These are phyloP conservation scores for Chaetomium fimeti DNA, from an alignment of 495 filamentous ascomycete genomes.

Conservation along the genomic window DNA sequence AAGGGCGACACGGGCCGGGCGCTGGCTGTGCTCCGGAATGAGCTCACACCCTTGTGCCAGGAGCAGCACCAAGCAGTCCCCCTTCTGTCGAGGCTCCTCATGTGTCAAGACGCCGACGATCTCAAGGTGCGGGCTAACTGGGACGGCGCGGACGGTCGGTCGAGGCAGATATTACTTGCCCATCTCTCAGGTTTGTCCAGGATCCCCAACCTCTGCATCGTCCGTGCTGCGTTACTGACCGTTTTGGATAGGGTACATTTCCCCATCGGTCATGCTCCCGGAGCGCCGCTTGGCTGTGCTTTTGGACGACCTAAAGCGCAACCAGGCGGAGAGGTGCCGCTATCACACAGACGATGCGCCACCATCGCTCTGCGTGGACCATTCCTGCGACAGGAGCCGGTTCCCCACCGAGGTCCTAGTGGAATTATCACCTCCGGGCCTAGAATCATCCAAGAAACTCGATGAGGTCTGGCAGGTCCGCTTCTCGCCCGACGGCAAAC, in stretches of 20 bases:
- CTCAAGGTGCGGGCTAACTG: slow-evolving; percentile 78
- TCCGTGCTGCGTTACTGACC: background rate
- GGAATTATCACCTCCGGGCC: slow-evolving; percentile 48
- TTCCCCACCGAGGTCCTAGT: slow-evolving; percentile 69
- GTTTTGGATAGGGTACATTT: slow-evolving; percentile 67
- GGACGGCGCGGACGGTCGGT: slow-evolving; percentile 80
- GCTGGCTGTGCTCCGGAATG: slow-evolving; percentile 75
- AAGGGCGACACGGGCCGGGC: slow-evolving; percentile 68
- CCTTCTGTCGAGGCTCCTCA: slow-evolving; percentile 82
- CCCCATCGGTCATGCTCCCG: slow-evolving; percentile 97
- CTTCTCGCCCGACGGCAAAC: slow-evolving; percentile 87
- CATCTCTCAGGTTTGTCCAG: slow-evolving; percentile 73
- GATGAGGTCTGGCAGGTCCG: slow-evolving; percentile 89
- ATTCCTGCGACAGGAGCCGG: slow-evolving; percentile 73
- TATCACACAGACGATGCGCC: slow-evolving; percentile 82
- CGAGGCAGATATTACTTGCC: slow-evolving; percentile 71
- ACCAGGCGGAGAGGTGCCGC: slow-evolving; percentile 76
- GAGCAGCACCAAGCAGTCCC: slow-evolving; percentile 70
- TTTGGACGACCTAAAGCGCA: slow-evolving; percentile 76
- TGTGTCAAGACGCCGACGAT: slow-evolving; percentile 79
- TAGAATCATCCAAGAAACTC: slow-evolving; percentile 55
- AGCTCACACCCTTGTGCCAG: slow-evolving; percentile 83
- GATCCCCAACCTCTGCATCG: background rate
- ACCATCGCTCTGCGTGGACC: slow-evolving; percentile 86
- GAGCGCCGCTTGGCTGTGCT: slow-evolving; percentile 85